phyloP scores from a whole-genome alignment of 768 basidiomycete species.

The Pulveroboletus sp. region DNA sequence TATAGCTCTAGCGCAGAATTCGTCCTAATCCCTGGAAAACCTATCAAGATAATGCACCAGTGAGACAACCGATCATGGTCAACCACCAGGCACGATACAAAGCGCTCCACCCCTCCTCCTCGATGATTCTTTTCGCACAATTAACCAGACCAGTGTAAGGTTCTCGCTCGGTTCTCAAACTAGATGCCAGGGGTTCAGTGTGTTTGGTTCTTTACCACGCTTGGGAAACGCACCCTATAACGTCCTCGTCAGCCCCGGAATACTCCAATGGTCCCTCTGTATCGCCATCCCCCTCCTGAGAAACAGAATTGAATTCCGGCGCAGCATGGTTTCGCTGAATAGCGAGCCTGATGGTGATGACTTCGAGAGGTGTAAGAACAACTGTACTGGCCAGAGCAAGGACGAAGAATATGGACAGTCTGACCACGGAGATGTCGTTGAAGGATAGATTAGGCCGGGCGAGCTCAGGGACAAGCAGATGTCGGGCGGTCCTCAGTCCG shows the following conservation, averaged over 20 bases:
- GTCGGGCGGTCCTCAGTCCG: conserved; percentile 39
- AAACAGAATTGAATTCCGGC: conserved; percentile 67
- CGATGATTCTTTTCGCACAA: conserved; percentile 69
- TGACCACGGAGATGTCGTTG: conserved; percentile 46
- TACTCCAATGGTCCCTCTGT: conserved; percentile 58
- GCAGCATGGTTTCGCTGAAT: conserved; percentile 83
- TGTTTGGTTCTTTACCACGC: background rate
- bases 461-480: conserved; percentile 58
- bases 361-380: conserved; percentile 73
- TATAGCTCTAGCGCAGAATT: background rate
- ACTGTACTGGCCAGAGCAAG: conserved; percentile 53
- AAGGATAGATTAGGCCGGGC: conserved; percentile 30
- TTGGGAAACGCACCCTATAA: conserved; percentile 61
- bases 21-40: background rate
- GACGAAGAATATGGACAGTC: conserved; percentile 51
- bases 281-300: conserved; percentile 70
- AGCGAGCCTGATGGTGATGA: conserved; percentile 71
- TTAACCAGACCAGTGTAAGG: conserved; percentile 74
- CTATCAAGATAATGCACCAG: conserved; percentile 42
- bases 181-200: conserved; percentile 29
- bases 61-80: conserved; percentile 59
- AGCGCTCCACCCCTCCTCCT: conserved; percentile 73
- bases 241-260: conserved; percentile 71
- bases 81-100: conserved; percentile 88
- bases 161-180: conserved; percentile 71